Base-by-base conservation (phyloP, 495 filamentous ascomycete species). In the Talaromyces ruber region DNA sequence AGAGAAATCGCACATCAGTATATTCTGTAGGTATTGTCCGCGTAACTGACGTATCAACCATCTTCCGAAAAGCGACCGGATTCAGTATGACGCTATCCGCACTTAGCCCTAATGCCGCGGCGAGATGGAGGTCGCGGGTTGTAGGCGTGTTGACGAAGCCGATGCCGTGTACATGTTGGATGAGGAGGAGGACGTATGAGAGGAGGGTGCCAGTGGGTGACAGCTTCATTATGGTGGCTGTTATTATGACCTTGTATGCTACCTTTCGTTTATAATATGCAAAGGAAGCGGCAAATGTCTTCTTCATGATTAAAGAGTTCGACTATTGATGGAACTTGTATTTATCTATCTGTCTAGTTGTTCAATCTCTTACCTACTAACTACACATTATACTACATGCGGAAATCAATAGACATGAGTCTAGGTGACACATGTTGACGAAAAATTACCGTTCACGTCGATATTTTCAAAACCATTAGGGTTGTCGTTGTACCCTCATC, bases 21-120 rank as follows among this genome's bases (percentile, higher is more conserved):
- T 68, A 70, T 63, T 75, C 64, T 0, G 66, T 55, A 4, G 58
- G 25, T 16, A 72, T 21, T 1, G 50, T 55, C 0, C 43, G 61
- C 61, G 62, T 29, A 4, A 63, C 32, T 18, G 64, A 62, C 1
- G 24, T 62, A 24, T 62, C 60, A 34, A 59, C 34, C 26, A 45
- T 32, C 24, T 58, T 39, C 11, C 39, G 61, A 45, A 63, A 63
- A 57, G 56, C 30, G 22, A 50, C 45, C 6, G 39, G 61, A 58
- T 63, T 29, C 18, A 58, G 32, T 16, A 72, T 32, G n/a, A 71
- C 47, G 3, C 34, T n/a, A 32, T 67, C 65, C 1, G 69, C 69
- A 45, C 59, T 57, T 6, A 74, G 60, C 1, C 70, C 71, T 54
- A 70, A 47, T 43, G 67, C 53, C 14, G 68, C 67, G n/a, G 68